Evolutionary conservation across 108 stramenopile genomes (phyloP).

Genomic region (Fragilariopsis cylindrus): DNA sequence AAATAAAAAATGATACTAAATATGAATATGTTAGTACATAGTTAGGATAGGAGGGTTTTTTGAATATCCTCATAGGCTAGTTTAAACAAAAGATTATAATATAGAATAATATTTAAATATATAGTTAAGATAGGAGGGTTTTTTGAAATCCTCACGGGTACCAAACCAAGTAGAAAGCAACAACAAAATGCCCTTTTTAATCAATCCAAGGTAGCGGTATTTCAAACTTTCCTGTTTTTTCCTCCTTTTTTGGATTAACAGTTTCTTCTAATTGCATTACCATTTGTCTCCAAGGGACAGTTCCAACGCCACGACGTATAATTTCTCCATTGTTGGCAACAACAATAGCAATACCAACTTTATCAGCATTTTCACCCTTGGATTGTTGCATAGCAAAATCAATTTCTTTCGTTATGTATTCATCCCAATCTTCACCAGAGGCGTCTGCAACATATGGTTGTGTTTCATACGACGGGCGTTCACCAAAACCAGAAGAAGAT

Average conservation of each 20-base stretch:
- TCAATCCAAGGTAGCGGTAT: neutral
- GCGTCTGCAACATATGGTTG: conserved; percentile 78
- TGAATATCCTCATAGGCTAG: too few relatives aligned
- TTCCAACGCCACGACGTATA: conserved; percentile 76
- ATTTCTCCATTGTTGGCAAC: conserved; percentile 76
- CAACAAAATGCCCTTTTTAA: neutral
- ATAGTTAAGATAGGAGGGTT: too few relatives aligned
- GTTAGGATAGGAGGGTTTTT: too few relatives aligned
- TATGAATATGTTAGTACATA: too few relatives aligned
- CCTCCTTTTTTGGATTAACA: conserved; percentile 40
- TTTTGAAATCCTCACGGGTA: too few relatives aligned
- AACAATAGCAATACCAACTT: conserved; percentile 79
- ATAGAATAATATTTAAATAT: too few relatives aligned
- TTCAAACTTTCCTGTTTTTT: neutral
- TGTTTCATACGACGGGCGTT: conserved; percentile 70
- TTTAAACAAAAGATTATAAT: too few relatives aligned
- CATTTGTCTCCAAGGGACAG: conserved; percentile 82
- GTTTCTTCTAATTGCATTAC: conserved; percentile 75
- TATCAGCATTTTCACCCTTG: conserved; percentile 50
- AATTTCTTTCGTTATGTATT: conserved; percentile 68
- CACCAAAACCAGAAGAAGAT: conserved; percentile 70
- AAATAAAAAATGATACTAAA: too few relatives aligned
- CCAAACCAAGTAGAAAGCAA: too few relatives aligned
- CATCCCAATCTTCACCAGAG: conserved; percentile 73
- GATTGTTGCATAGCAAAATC: conserved; percentile 68